These are phyloP conservation scores for Nigrograna mackinnonii DNA, from an alignment of 2,329 filamentous ascomycete species.

Conservation along the genomic window DNA sequence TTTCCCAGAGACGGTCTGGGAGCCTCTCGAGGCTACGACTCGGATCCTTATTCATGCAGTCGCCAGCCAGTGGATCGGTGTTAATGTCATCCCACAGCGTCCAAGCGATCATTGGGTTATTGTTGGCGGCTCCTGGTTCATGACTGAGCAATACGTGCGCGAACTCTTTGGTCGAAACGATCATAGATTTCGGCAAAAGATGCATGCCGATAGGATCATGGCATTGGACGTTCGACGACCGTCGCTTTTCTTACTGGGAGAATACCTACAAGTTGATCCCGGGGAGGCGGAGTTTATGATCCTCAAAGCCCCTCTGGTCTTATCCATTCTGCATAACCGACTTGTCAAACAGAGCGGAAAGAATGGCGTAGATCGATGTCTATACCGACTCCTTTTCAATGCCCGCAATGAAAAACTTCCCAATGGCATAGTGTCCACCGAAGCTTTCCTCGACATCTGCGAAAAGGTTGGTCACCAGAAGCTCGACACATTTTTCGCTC, in stretches of 20 bases:
- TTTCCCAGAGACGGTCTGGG: conserved; percentile 82
- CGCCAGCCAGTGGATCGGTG: conserved; percentile 91
- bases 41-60: conserved; percentile 80
- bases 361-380: conserved; percentile 79
- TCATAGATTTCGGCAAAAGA: conserved; percentile 87
- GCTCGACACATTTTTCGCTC: conserved; percentile 87
- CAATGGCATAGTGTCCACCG: conserved; percentile 71
- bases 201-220: conserved; percentile 78
- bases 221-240: conserved; percentile 81
- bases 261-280: conserved; percentile 75
- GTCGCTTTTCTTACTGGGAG: conserved; percentile 79
- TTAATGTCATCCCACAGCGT: conserved; percentile 85
- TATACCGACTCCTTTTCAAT: conserved; percentile 83
- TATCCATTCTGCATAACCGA: conserved; percentile 91
- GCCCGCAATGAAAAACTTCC: conserved; percentile 79
- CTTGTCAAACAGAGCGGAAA: conserved; percentile 87
- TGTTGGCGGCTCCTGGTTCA: conserved; percentile 88
- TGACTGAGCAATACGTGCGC: conserved; percentile 92
- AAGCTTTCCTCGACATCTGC: conserved; percentile 79
- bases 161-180: conserved; percentile 93
- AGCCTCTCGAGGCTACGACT: conserved; percentile 81
- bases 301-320: conserved; percentile 85
- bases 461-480: conserved; percentile 88
- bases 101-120: conserved; percentile 85
- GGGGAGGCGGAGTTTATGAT: conserved; percentile 90